A percentile compares a stretch with the other conserved stretches of the same genome.
phyloP scores from a whole-genome alignment of 768 basidiomycete species.

The Rhodotorula babjevae region DNA sequence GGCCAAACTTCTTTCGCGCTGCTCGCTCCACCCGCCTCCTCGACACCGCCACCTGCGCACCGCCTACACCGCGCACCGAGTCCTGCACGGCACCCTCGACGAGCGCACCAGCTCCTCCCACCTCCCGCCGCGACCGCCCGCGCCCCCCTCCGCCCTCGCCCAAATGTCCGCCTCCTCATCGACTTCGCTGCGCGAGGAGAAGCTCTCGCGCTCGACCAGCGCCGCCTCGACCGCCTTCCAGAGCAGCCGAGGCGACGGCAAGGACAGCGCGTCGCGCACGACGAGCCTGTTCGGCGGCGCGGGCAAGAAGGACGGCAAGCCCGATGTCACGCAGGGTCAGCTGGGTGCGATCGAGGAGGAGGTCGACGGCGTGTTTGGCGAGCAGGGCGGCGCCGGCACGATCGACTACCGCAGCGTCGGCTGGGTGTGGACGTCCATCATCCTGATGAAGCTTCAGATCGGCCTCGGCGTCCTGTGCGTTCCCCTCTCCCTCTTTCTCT shows the following conservation, averaged over 20 bases:
- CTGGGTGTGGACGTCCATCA: conserved; percentile 21
- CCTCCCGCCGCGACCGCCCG: too few relatives aligned
- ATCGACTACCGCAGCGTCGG: conserved; percentile 26
- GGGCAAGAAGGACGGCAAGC: not conserved
- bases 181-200: not conserved
- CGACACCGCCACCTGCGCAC: not conserved
- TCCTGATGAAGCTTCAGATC: conserved; percentile 20
- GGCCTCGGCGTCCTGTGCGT: conserved; percentile 14
- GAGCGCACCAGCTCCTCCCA: not conserved
- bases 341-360: not conserved
- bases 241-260: not conserved
- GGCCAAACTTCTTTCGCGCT: too few relatives aligned
- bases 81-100: not conserved
- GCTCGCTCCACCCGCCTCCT: not conserved
- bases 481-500: not conserved
- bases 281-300: too few relatives aligned
- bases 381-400: conserved; percentile 1
- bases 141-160: not conserved
- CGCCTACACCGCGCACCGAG: not conserved
- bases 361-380: conserved; percentile 32
- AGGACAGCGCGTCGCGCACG: not conserved
- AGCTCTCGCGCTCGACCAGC: not conserved
- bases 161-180: not conserved
- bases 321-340: not conserved
- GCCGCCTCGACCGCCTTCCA: not conserved